These are phyloP conservation scores for Fusarium goolgardi DNA, from an alignment of 2,329 filamentous ascomycete genomes.

Conservation along the genomic window DNA sequence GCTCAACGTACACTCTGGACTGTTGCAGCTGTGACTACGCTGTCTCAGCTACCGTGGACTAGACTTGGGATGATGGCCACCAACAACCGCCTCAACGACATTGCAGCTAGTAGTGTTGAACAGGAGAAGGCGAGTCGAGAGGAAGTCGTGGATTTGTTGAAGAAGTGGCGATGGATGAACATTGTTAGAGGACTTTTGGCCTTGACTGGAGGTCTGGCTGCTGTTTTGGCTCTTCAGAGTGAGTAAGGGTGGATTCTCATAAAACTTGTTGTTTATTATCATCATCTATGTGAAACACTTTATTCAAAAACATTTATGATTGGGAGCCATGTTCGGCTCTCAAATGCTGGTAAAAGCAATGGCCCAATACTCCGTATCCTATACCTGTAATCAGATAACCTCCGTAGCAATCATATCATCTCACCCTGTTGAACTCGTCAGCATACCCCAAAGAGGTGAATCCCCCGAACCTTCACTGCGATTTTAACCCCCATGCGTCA, in stretches of 20 bases:
- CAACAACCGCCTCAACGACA: slow-evolving; percentile 28
- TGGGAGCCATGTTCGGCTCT: neutral
- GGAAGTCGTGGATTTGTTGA: slow-evolving; percentile 27
- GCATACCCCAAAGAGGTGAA: neutral
- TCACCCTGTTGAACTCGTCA: neutral
- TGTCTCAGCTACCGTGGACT: slow-evolving; percentile 36
- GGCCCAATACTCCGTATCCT: slow-evolving; percentile 4
- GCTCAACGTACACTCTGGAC: slow-evolving; percentile 29
- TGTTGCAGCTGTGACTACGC: slow-evolving; percentile 17
- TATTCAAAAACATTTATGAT: neutral
- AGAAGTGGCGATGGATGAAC: slow-evolving; percentile 39
- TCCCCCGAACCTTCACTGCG: neutral
- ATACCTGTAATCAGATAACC: neutral
- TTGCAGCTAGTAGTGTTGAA: slow-evolving; percentile 19
- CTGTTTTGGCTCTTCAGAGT: slow-evolving; percentile 25
- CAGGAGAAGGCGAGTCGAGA: slow-evolving; percentile 27
- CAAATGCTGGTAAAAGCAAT: slow-evolving; percentile 12
- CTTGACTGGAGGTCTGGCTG: slow-evolving; percentile 29
- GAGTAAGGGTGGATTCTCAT: neutral
- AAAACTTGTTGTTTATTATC: neutral
- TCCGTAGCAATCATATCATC: neutral
- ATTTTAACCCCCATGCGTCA: neutral
- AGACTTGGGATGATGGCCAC: slow-evolving; percentile 37
- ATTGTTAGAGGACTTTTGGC: slow-evolving; percentile 33
- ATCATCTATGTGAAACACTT: neutral